phyloP scores from a whole-genome alignment of 805 yeast genomes.

The Wickerhamomyces queroliae region DNA sequence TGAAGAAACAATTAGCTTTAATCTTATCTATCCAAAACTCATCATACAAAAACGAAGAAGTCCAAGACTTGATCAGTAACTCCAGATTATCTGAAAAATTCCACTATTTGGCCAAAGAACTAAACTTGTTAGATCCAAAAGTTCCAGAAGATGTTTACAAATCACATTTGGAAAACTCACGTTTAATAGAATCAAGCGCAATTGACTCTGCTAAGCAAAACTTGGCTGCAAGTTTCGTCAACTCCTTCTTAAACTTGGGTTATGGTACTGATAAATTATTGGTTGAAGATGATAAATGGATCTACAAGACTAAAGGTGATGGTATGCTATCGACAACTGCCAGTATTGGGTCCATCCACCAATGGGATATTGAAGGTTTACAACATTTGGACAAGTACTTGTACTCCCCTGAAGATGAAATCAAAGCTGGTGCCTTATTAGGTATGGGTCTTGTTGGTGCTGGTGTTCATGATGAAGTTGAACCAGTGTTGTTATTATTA shows the following conservation, averaged over 20 bases:
- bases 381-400: slow-evolving; percentile 85
- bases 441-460: slow-evolving; percentile 92
- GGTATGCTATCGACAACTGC: slow-evolving; percentile 94
- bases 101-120: slow-evolving; percentile 75
- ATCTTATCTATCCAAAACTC: slow-evolving; percentile 84
- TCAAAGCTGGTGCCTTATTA: slow-evolving; percentile 93
- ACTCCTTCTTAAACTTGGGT: slow-evolving; percentile 87
- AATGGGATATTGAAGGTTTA: slow-evolving; percentile 92
- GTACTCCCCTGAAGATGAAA: slow-evolving; percentile 78
- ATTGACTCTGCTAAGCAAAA: slow-evolving; percentile 93
- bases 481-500: slow-evolving; percentile 80
- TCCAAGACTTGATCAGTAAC: slow-evolving; percentile 83
- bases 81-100: slow-evolving; percentile 73
- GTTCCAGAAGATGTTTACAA: slow-evolving; percentile 94
- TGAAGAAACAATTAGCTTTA: slow-evolving; percentile 88
- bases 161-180: slow-evolving; percentile 74
- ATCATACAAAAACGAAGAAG: slow-evolving; percentile 65
- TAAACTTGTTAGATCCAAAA: slow-evolving; percentile 83
- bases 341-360: slow-evolving; percentile 79
- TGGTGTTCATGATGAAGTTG: slow-evolving; percentile 94
- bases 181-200: slow-evolving; percentile 47
- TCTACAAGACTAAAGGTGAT: slow-evolving; percentile 83
- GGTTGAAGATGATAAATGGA: slow-evolving; percentile 79
- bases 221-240: slow-evolving; percentile 91
- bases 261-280: slow-evolving; percentile 80